Base-by-base conservation (phyloP, 345 rosid species). In the Lepidium sativum region DNA sequence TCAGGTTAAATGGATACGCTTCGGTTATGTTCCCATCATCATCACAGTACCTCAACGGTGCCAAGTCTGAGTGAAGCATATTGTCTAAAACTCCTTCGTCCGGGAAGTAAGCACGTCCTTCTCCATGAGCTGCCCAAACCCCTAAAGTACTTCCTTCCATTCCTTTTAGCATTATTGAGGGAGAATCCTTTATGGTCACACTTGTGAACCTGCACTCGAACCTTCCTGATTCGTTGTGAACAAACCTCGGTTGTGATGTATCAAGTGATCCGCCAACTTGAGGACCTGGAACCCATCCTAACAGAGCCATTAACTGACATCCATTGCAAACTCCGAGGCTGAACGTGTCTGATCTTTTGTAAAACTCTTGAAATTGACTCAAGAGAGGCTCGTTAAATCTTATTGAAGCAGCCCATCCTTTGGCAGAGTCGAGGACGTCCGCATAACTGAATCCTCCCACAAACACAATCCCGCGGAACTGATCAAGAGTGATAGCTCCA, bases 331-430 rank as follows among this genome's bases (percentile, higher is more conserved):
- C 83, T 39, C 97, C 97, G 0, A 89, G 91, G 73, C 98, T 92
- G 75, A 92, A 92, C 0, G 97, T 87, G 67, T 86, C 91, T 18
- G 91, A 83, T 41, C 90, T 83, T 75, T 72, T 84, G 80, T 87
- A 92, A 65, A 92, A 92, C 77, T 89, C 96, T 62, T 83, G 96
- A 60, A 89, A 92, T 68, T 92, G 97, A 63, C 64, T 60, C 34
- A 89, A 68, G 59, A 89, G 82, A 18, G 97, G 86, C 57, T 83
- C 70, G 42, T 86, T 92, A 82, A 89, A 89, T 13, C 88, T 77
- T 44, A 89, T 87, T 18, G 98, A 92, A 60, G 94, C 98, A 70
- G 97, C 84, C 98, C 98, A 92, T 59, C 98, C 98, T 80, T 92
- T 89, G 9, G 98, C 94, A 52, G 98, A 92, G 76, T 87, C 92